Conservation (phyloP, 2,329 filamentous ascomycete species). For the Magnaporthiopsis rhizophila region DNA sequence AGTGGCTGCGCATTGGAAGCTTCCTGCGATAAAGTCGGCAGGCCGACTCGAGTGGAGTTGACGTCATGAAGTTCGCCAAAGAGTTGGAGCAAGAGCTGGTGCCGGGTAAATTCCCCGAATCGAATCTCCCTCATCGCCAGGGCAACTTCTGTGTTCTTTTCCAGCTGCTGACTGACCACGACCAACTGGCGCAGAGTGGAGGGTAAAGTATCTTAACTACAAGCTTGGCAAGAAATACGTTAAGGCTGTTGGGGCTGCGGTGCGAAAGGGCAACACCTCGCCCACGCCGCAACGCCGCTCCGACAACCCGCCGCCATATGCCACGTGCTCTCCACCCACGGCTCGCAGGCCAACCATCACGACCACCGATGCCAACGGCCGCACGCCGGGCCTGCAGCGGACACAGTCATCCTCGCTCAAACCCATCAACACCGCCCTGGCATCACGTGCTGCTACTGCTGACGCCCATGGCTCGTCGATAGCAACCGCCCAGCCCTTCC, state of each 20-base stretch:
- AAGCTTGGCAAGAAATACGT: slow-evolving; percentile 92
- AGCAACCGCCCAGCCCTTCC: not conserved
- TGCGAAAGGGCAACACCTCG: slow-evolving; percentile 51
- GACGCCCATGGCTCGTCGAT: not conserved
- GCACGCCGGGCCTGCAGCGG: not conserved
- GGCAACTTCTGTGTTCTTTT: no score
- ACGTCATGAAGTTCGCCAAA: slow-evolving; percentile 59
- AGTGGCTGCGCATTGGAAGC: no score
- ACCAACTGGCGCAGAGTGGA: slow-evolving; percentile 58
- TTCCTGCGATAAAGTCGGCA: not conserved
- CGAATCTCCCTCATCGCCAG: no score
- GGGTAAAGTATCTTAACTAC: slow-evolving; percentile 89
- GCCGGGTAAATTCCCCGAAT: slow-evolving; percentile 46
- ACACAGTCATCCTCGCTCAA: not conserved
- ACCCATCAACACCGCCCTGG: not conserved
- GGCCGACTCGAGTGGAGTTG: slow-evolving; percentile 8
- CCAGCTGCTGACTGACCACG: no score
- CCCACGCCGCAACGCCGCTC: slow-evolving; percentile 28
- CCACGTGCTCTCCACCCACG: slow-evolving; percentile 19
- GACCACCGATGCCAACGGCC: not conserved
- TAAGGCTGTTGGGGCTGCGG: slow-evolving; percentile 70
- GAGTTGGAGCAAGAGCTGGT: slow-evolving; percentile 83
- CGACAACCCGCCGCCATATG: slow-evolving; percentile 24
- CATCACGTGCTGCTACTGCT: not conserved
- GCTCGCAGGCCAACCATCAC: slow-evolving; percentile 14